Evolutionary conservation across 257 asterid species (phyloP), one percentile per base, ranked within the genome.

Genomic region (Dorcoceras hygrometricum): DNA sequence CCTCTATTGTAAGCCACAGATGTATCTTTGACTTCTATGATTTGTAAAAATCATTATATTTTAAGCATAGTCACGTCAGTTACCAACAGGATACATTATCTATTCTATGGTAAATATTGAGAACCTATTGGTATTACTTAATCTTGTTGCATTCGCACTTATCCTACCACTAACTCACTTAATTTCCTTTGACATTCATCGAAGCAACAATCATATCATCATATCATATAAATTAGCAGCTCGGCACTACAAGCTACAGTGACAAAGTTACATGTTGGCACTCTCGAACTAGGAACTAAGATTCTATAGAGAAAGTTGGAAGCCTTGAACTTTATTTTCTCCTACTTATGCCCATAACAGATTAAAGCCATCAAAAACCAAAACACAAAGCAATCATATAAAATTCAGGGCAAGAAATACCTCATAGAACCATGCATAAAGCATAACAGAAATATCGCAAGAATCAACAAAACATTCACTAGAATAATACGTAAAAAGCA

Each of bases 311-410:
- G 0, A 43, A 23, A 3, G 22, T 23, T 62, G 4, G 16, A 63
- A 23, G 23, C 57, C 18, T 19, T 9, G 2, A 6, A 23, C 27
- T 2, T 4, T 18, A 16, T 16, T 27, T 61, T 10, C 16, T 43
- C 62, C 46, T 9, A 0, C 0, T 36, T 10, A 36, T 8, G 46
- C 46, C 3, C 10, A 7, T 31, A 0, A 28, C 62, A 72, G 39
- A 36, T 14, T 65, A 64, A 31, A 31, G 23, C 63, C 23, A 58
- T 11, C 14, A 31, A 12, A 19, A 69, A 63, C 43, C 63, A 34
- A 24, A 56, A 54, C 29, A 46, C 11, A 48, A 62, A 16, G 23
- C 11, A 18, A 27, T 2, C 54, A 28, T 23, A 6, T 62, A 74
- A 69, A 57, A 28, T 18, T 19, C 4, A 57, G 3, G 46, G 32